These are phyloP conservation scores for Dendrobium catenatum DNA, from an alignment of 106 monocot genomes.

Conservation along the genomic window DNA sequence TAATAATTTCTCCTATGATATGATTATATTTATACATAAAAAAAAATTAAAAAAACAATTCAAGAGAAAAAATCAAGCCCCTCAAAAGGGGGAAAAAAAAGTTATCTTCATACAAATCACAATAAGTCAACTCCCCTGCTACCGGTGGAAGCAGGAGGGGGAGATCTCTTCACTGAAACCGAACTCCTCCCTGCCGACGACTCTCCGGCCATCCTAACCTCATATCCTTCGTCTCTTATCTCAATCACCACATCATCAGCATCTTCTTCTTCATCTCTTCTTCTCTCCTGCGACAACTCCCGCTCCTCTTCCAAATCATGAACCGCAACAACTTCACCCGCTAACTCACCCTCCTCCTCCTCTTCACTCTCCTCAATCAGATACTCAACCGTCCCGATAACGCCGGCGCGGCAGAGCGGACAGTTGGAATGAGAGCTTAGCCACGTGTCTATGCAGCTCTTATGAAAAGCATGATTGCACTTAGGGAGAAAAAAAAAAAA, in stretches of 20 bases:
- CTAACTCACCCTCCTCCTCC: background rate
- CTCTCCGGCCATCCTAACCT: background rate
- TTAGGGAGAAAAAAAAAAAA: conserved; percentile 29
- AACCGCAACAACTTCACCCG: background rate
- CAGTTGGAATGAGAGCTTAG: conserved; percentile 42
- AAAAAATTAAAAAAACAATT: too few relatives aligned
- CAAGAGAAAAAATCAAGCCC: too few relatives aligned
- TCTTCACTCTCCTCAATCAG: background rate
- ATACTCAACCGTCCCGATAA: conserved; percentile 1
- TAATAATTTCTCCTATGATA: too few relatives aligned
- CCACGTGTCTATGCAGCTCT: conserved; percentile 52
- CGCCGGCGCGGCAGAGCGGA: conserved; percentile 41
- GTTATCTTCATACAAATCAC: too few relatives aligned
- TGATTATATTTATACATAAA: too few relatives aligned
- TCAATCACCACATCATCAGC: background rate
- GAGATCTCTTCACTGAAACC: background rate
- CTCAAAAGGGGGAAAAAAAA: background rate
- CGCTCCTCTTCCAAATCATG: background rate
- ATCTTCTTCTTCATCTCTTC: background rate
- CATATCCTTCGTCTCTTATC: background rate
- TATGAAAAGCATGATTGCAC: conserved; percentile 47
- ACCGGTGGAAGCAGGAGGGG: background rate
- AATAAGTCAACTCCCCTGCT: background rate
- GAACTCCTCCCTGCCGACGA: background rate
- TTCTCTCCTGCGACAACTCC: background rate